Percentiles rank a stretch among this genome's conserved stretches.
Evolutionary conservation across 1,284 basidiomycete species (phyloP).

Genomic region (Cystobasidium pallidum): DNA sequence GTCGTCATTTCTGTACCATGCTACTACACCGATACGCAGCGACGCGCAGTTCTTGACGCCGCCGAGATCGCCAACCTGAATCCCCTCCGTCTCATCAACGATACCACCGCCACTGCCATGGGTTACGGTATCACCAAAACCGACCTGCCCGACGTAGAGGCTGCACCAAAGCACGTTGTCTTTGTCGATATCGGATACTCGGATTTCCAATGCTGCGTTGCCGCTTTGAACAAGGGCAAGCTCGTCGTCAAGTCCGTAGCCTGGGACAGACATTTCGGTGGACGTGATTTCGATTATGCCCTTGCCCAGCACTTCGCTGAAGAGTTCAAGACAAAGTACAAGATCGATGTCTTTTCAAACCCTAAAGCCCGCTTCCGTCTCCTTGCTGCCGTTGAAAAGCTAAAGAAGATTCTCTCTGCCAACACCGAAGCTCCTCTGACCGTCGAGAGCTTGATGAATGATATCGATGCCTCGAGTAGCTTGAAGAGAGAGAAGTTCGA

Average conservation of each 20-base stretch:
- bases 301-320: conserved; percentile 82
- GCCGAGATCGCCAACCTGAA: conserved; percentile 85
- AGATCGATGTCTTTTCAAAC: conserved; percentile 85
- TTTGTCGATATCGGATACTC: conserved; percentile 94
- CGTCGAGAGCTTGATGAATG: conserved; percentile 91
- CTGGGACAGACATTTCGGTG: conserved; percentile 87
- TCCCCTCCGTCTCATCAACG: conserved; percentile 88
- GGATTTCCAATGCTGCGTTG: conserved; percentile 77
- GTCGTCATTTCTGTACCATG: conserved; percentile 91
- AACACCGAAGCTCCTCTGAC: conserved; percentile 83
- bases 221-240: conserved; percentile 89
- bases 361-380: conserved; percentile 92
- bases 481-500: conserved; percentile 68
- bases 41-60: conserved; percentile 83
- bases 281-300: conserved; percentile 87
- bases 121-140: conserved; percentile 96
- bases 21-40: conserved; percentile 90
- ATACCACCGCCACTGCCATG: conserved; percentile 87
- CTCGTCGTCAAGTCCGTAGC: conserved; percentile 81
- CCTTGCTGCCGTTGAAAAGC: conserved; percentile 71
- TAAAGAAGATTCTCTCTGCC: conserved; percentile 76
- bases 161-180: conserved; percentile 78
- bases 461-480: conserved; percentile 71
- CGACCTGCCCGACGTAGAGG: conserved; percentile 77
- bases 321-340: conserved; percentile 92